These are phyloP conservation scores for Kingdonia uniflora DNA, from an alignment of 164 flowering plant species.

Conservation along the genomic window DNA sequence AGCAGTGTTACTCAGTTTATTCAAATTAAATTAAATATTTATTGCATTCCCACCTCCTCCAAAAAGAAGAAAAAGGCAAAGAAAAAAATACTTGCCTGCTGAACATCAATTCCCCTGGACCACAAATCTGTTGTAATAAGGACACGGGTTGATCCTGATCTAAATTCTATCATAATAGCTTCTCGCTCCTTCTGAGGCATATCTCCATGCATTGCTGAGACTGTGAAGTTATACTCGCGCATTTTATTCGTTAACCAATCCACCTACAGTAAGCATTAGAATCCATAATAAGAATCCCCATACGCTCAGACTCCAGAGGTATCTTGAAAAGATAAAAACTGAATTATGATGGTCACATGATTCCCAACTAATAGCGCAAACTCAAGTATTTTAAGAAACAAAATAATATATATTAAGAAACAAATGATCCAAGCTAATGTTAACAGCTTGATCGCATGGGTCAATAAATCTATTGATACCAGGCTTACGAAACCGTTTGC, in stretches of 20 bases:
- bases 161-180: constrained; percentile 81
- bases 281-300: background rate
- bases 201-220: constrained; percentile 94
- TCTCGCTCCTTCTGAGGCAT: constrained; percentile 98
- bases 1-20: background rate
- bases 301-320: background rate
- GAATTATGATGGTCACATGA: too few relatives aligned
- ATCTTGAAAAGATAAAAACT: too few relatives aligned
- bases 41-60: too few relatives aligned
- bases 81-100: constrained; percentile 51
- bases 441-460: too few relatives aligned
- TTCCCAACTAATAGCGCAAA: too few relatives aligned
- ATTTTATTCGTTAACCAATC: constrained; percentile 85
- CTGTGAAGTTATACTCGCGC: constrained; percentile 72
- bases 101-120: constrained; percentile 98
- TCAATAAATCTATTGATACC: too few relatives aligned
- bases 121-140: constrained; percentile 94
- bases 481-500: too few relatives aligned
- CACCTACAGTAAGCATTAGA: constrained; percentile 29
- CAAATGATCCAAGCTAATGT: too few relatives aligned
- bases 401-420: too few relatives aligned
- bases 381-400: too few relatives aligned
- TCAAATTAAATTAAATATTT: background rate
- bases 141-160: constrained; percentile 71
- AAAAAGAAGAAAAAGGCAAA: background rate